These are phyloP conservation scores for Hypoxylon crocopeplum DNA, from an alignment of 495 filamentous ascomycete genomes.

Conservation along the genomic window DNA sequence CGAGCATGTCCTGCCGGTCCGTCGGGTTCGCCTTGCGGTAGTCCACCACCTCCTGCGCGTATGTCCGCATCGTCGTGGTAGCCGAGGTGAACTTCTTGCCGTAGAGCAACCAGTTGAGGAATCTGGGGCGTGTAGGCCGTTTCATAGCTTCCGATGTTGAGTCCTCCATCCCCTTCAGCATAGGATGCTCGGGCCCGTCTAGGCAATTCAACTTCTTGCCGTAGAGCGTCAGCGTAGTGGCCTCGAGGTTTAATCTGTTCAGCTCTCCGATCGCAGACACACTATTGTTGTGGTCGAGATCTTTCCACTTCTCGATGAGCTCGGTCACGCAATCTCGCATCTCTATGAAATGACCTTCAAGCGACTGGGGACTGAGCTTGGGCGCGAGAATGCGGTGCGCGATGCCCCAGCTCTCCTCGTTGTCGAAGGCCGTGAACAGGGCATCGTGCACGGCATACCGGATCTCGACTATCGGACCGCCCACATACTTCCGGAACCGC, in stretches of 20 bases:
- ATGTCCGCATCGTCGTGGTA: slow-evolving; percentile 57
- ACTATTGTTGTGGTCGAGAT: slow-evolving; percentile 55
- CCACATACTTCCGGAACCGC: slow-evolving; percentile 69
- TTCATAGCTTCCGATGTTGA: slow-evolving; percentile 65
- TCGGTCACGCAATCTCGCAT: slow-evolving; percentile 72
- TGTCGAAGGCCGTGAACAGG: slow-evolving; percentile 71
- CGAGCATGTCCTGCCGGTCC: slow-evolving; percentile 71
- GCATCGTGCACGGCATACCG: slow-evolving; percentile 66
- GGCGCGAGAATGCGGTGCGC: slow-evolving; percentile 76
- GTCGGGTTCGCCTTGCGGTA: slow-evolving; percentile 63
- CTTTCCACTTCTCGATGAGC: slow-evolving; percentile 72
- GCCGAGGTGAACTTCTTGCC: slow-evolving; percentile 61
- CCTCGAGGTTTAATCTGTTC: slow-evolving; percentile 73
- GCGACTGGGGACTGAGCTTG: slow-evolving; percentile 66
- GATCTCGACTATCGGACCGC: slow-evolving; percentile 61
- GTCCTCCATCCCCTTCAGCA: slow-evolving; percentile 69
- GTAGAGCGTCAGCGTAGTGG: slow-evolving; percentile 67
- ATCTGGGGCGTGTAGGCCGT: slow-evolving; percentile 58
- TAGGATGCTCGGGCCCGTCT: slow-evolving; percentile 65
- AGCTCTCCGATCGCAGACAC: slow-evolving; percentile 70
- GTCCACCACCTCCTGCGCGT: slow-evolving; percentile 64
- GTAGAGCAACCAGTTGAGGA: slow-evolving; percentile 63
- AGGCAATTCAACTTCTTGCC: slow-evolving; percentile 73
- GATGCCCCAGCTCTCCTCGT: slow-evolving; percentile 71
- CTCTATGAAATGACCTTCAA: slow-evolving; percentile 67